Evolutionary conservation across 371 early-diverging fungal species (phyloP).

Genomic region (Catenaria anguillulae): DNA sequence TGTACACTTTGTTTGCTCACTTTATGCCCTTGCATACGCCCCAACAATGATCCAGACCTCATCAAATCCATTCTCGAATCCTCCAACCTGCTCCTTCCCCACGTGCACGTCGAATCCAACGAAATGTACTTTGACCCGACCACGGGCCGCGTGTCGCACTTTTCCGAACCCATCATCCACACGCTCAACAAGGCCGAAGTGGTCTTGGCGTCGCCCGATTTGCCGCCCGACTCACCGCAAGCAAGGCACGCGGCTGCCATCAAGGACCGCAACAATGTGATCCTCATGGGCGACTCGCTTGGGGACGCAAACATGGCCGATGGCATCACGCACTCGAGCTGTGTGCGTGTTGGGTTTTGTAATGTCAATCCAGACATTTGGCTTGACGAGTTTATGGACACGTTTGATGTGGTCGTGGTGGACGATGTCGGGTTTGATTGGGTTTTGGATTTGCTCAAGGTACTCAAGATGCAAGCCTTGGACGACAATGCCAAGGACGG

Average conservation of each 20-base stretch:
- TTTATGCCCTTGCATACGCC: constrained; percentile 4
- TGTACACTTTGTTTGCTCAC: not conserved
- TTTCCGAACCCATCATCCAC: constrained; percentile 53
- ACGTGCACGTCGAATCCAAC: constrained; percentile 60
- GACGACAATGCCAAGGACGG: no score
- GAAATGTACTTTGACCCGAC: constrained; percentile 44
- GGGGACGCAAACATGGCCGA: constrained; percentile 59
- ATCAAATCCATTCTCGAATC: constrained; percentile 38
- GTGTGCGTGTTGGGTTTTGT: constrained; percentile 51
- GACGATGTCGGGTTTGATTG: constrained; percentile 42
- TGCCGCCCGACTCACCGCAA: constrained; percentile 12
- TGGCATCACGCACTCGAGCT: constrained; percentile 35
- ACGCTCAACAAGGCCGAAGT: constrained; percentile 62
- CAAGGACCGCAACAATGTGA: constrained; percentile 32
- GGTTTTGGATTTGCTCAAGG: no score
- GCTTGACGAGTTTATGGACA: constrained; percentile 31
- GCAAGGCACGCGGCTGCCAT: constrained; percentile 19
- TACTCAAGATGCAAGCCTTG: no score
- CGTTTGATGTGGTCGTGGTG: constrained; percentile 54
- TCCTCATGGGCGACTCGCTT: constrained; percentile 55
- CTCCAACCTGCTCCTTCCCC: constrained; percentile 23
- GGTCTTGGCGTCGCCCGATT: constrained; percentile 11
- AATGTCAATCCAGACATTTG: constrained; percentile 44
- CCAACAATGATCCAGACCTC: constrained; percentile 25
- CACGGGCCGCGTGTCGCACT: constrained; percentile 29